Evolutionary conservation across 192 early-diverging fungal species (phyloP), one percentile per base, ranked within the genome.

Genomic region (Coemansia sp.): DNA sequence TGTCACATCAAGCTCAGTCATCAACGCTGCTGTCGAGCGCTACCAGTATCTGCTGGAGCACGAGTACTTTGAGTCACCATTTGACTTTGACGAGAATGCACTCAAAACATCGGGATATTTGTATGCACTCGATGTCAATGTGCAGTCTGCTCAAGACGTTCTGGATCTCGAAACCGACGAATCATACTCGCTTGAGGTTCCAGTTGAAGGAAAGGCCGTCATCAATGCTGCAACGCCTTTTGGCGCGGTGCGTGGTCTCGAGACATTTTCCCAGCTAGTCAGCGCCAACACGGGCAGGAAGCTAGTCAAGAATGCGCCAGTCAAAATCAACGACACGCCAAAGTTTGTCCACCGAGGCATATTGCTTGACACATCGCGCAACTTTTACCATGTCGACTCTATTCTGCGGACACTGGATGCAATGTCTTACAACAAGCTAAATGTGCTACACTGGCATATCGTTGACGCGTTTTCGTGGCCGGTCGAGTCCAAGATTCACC

Each of bases 361-460:
- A 3, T 60, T 93, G 66, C 57, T 91, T n/a, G 90, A 90, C 59
- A 90, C 87, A 22, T 77, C 83, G 47, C 85, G 88, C 57, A 87
- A 89, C 80, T 92, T 84, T 59, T 90, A 82, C 62, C 82, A 85
- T 17, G 69, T 90, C 50, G 78, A 84, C 22, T 65, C 80, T 23
- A 85, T 90, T 27, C 62, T 83, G 67, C 74, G 84, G 35, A 87
- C 86, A 2, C 78, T 89, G 8, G 87, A 89, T 49, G 88, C 85
- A 39, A 83, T 90, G 75, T 65, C 87, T 22, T 87, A 83, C 69
- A 86, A 83, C 81, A 90, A 91, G 80, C 75, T 92, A 62, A 92
- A 92, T 53, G 87, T 88, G n/a, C 86, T 91, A 55, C 89, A 91
- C 72, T 91, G 89, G 89, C 89, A 93, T 58, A 69, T 90, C 12